Evolutionary conservation across 176 grass and related monocot genomes (phyloP), one percentile per base, ranked within the genome.

Genomic region (Calamus simplicifolius): DNA sequence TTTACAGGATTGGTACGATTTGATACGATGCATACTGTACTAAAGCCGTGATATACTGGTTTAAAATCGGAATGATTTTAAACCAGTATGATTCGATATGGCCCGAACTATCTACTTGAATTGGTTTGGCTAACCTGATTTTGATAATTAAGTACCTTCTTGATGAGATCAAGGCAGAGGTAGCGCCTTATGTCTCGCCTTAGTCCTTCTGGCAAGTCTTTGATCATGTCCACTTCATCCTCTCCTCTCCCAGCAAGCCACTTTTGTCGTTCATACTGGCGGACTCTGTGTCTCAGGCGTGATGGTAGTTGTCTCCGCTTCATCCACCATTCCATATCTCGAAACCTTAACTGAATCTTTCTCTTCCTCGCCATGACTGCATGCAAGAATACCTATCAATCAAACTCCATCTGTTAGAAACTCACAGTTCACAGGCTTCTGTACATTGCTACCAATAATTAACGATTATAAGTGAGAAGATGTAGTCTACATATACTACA

Each of bases 281-380:
- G 81, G 48, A 97, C 93, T 57, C 93, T 64, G 26, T 91, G 93
- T 23, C 93, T 74, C 55, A 97, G 68, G 17, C 83, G 75, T n/a
- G 84, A 91, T 0, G 93, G 83, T 21, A 97, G 53, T 30, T 97
- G 93, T 69, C 93, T 74, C 78, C 93, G 70, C 25, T 85, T 75
- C 93, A 97, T 97, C 93, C 93, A 97, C 93, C 93, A 97, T 75
- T 97, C 93, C 87, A 97, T 82, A 57, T 97, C 93, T 15, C 87
- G 81, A 64, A 74, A 97, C 3, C 87, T 59, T 48, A 97, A 38
- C 30, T 97, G 93, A 78, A 97, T 88, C 81, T 91, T 97, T 7
- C 93, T 72, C 81, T 85, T 97, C 56, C 87, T 82, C 25, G 81
- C 93, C 66, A 97, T 35, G 18, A 97, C 93, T 15, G 93, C 81